phyloP scores from a whole-genome alignment of 305 asterid species.

The Nicotiana rustica region DNA sequence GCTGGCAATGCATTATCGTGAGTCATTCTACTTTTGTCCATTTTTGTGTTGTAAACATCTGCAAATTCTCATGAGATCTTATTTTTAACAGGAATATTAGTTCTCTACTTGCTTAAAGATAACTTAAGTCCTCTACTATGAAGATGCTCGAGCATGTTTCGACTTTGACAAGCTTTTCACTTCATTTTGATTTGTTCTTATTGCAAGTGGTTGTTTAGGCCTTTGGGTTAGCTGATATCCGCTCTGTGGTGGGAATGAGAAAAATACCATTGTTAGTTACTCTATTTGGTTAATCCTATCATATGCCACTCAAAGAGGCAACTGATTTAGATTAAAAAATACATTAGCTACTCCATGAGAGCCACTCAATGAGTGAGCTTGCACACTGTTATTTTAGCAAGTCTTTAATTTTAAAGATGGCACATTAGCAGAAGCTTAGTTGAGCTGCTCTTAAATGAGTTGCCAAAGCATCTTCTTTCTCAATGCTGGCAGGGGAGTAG shows the following conservation, averaged over 20 bases:
- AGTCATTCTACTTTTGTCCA: slow-evolving; percentile 41
- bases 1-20: slow-evolving; percentile 63
- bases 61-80: neutral
- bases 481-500: neutral
- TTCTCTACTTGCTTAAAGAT: slow-evolving; percentile 25
- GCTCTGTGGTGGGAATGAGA: slow-evolving; percentile 5
- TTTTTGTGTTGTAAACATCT: slow-evolving; percentile 22
- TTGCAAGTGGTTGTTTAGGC: neutral
- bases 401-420: neutral
- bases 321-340: neutral
- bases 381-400: neutral
- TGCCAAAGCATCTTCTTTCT: neutral
- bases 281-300: neutral
- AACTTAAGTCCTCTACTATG: slow-evolving; percentile 29
- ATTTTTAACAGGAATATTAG: neutral
- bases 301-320: neutral
- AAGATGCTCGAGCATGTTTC: slow-evolving; percentile 10
- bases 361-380: neutral
- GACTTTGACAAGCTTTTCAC: slow-evolving; percentile 6
- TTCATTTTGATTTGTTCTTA: slow-evolving; percentile 4
- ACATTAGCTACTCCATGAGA: neutral
- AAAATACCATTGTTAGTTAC: neutral
- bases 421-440: neutral
- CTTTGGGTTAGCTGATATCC: neutral
- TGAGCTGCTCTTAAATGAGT: slow-evolving; percentile 5